Percentiles rank a stretch among this genome's conserved stretches.
Evolutionary conservation across 2,329 filamentous ascomycete species (phyloP).

Genomic region (Biscogniauxia sp.): DNA sequence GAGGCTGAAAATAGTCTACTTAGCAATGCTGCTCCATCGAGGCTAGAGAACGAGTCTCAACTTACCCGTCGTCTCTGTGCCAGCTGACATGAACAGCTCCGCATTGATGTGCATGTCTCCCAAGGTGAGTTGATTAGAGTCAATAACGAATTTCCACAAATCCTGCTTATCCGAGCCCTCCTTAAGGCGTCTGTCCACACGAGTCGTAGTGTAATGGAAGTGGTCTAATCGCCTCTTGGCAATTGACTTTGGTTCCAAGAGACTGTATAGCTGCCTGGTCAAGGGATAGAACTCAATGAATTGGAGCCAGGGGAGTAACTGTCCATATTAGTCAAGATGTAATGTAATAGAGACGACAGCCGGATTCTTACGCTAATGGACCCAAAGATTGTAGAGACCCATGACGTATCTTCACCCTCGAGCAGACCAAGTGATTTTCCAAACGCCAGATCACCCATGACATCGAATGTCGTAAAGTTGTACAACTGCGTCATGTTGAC

Average conservation of each 20-base stretch:
- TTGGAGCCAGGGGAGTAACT: constrained; percentile 20
- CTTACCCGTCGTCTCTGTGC: constrained; percentile 18
- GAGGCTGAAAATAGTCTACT: constrained; percentile 29
- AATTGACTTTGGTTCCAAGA: constrained; percentile 25
- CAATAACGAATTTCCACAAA: constrained; percentile 25
- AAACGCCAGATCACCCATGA: constrained; percentile 22
- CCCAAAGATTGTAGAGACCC: constrained; percentile 17
- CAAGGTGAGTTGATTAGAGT: constrained; percentile 14
- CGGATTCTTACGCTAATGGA: constrained; percentile 5
- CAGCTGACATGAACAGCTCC: constrained; percentile 22
- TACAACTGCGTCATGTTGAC: constrained; percentile 9
- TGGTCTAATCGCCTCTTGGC: constrained; percentile 19
- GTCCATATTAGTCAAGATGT: not conserved
- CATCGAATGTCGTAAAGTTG: constrained; percentile 21
- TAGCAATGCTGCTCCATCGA: no score
- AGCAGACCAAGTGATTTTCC: constrained; percentile 20
- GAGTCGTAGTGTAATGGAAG: constrained; percentile 24
- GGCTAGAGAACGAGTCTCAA: not conserved
- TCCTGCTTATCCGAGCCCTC: constrained; percentile 25
- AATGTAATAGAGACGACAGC: no score
- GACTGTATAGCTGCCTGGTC: constrained; percentile 16
- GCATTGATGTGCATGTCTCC: constrained; percentile 20
- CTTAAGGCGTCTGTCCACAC: constrained; percentile 28
- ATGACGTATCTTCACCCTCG: constrained; percentile 13
- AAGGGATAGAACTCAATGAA: constrained; percentile 27